These are phyloP conservation scores for Nigrospora sphaerica DNA, from an alignment of 2,329 filamentous ascomycete species.

Conservation along the genomic window DNA sequence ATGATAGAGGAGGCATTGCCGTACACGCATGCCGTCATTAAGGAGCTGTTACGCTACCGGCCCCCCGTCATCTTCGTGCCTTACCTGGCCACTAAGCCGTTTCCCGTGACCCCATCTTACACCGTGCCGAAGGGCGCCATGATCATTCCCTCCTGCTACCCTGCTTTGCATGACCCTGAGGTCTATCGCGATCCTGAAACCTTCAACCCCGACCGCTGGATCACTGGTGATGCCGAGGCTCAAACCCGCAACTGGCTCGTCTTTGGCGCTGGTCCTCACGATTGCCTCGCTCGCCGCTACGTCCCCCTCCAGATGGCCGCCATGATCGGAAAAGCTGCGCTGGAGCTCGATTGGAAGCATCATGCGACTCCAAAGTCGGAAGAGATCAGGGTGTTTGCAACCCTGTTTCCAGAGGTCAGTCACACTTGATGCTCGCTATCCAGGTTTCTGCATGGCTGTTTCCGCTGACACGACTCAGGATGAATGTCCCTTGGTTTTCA, in stretches of 20 bases:
- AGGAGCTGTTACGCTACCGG: constrained; percentile 43
- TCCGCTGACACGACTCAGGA: too few relatives aligned
- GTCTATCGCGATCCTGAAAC: constrained; percentile 37
- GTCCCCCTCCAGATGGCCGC: constrained; percentile 41
- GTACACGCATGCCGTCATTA: constrained; percentile 46
- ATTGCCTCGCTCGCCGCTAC: constrained; percentile 41
- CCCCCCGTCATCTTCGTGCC: constrained; percentile 49
- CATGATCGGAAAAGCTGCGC: constrained; percentile 44
- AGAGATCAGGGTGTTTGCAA: constrained; percentile 43
- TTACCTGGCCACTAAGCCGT: constrained; percentile 38
- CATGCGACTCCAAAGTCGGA: constrained; percentile 39
- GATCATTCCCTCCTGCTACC: constrained; percentile 43
- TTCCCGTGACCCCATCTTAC: constrained; percentile 38
- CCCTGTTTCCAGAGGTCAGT: constrained; percentile 27
- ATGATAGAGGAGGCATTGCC: constrained; percentile 39
- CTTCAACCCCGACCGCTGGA: constrained; percentile 46
- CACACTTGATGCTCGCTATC: too few relatives aligned
- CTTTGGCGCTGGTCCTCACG: constrained; percentile 42
- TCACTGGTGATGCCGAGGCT: constrained; percentile 39
- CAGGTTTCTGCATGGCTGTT: too few relatives aligned
- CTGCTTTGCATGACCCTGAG: constrained; percentile 40
- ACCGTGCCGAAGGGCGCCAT: constrained; percentile 42
- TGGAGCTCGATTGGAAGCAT: constrained; percentile 44
- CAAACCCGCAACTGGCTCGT: constrained; percentile 48
- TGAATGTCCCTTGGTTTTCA: too few relatives aligned